These are phyloP conservation scores for Prunus davidiana DNA, from an alignment of 306 rosid genomes.

Conservation along the genomic window DNA sequence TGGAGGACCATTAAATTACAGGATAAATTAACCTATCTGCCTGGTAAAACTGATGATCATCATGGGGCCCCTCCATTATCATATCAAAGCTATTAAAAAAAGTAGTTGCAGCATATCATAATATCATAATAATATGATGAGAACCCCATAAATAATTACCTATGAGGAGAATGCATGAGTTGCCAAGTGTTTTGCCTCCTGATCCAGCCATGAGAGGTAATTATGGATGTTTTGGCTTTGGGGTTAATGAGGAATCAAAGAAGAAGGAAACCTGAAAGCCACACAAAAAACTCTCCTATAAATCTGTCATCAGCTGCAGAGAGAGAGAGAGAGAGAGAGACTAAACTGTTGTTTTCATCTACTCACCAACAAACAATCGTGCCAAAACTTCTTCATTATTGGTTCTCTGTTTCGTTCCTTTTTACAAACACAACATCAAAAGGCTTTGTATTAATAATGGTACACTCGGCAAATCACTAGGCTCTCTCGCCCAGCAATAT, in stretches of 20 bases:
- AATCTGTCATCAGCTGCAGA: conserved; percentile 15
- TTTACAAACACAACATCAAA: background rate
- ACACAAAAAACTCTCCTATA: conserved; percentile 1
- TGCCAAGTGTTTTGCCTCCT: conserved; percentile 39
- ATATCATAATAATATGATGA: background rate
- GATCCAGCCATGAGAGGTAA: conserved; percentile 41
- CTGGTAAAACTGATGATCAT: background rate
- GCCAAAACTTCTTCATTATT: background rate
- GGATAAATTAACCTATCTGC: background rate
- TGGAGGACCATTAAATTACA: background rate
- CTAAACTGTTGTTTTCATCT: background rate
- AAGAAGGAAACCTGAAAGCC: background rate
- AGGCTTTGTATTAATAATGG: conserved; percentile 38
- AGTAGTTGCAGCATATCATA: no score
- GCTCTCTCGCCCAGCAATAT: background rate
- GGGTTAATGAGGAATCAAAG: background rate
- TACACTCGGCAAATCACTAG: conserved; percentile 50
- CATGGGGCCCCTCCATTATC: background rate
- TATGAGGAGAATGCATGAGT: conserved; percentile 81
- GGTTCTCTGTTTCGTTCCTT: background rate
- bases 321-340: background rate
- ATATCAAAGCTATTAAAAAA: no score
- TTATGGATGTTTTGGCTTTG: background rate
- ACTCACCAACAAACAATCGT: background rate
- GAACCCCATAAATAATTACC: conserved; percentile 34